Conservation (phyloP, 2,329 filamentous ascomycete genomes). For the Diaporthe sp. region DNA sequence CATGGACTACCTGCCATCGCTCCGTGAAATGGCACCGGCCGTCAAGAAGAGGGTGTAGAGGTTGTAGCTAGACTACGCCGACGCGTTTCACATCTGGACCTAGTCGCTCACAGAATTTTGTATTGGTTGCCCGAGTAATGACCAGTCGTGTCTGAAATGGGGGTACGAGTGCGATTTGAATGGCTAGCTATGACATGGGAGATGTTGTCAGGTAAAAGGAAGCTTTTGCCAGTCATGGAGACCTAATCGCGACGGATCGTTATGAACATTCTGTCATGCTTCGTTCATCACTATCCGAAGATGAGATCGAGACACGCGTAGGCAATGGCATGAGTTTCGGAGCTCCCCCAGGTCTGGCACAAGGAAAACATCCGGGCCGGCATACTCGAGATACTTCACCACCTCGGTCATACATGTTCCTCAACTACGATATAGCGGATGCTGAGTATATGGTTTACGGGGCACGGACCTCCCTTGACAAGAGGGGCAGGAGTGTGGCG, state of each 20-base stretch:
- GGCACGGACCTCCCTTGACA: neutral
- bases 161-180: neutral
- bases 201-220: neutral
- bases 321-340: neutral
- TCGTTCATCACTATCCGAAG: neutral
- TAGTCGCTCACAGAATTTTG: too few relatives aligned
- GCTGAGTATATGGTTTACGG: neutral
- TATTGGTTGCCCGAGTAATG: neutral
- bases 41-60: neutral
- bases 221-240: neutral
- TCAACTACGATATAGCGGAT: neutral
- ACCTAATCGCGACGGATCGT: neutral
- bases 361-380: neutral
- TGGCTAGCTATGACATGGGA: neutral
- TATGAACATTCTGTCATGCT: neutral
- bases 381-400: neutral
- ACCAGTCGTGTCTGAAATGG: neutral
- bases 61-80: neutral
- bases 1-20: too few relatives aligned
- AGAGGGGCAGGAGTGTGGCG: neutral
- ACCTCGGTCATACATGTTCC: neutral
- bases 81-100: neutral
- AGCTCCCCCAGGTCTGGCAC: neutral
- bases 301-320: neutral
- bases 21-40: neutral